Evolutionary conservation across 2,329 filamentous ascomycete genomes (phyloP).

Genomic region (Hypoxylon sp.): DNA sequence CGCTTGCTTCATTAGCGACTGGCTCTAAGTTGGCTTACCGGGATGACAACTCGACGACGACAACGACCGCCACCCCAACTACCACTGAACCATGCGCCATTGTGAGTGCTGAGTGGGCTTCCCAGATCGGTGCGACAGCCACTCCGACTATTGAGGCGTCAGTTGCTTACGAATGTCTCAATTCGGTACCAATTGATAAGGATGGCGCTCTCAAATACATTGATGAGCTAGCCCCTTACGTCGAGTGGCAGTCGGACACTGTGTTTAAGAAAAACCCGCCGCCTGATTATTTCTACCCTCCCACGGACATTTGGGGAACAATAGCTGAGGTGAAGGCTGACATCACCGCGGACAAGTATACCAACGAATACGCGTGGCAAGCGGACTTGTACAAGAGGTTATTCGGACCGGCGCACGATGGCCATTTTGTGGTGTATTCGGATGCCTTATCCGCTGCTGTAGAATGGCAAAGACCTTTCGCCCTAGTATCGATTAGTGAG

Average conservation of each 20-base stretch:
- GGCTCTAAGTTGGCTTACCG: slow-evolving; percentile 16
- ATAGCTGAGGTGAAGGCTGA: slow-evolving; percentile 55
- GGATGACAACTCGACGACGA: slow-evolving; percentile 34
- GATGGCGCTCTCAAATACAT: slow-evolving; percentile 58
- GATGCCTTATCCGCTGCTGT: slow-evolving; percentile 59
- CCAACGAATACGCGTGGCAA: slow-evolving; percentile 61
- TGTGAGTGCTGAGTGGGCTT: slow-evolving; percentile 53
- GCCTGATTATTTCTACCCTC: slow-evolving; percentile 57
- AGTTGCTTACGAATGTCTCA: slow-evolving; percentile 60
- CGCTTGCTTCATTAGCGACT: slow-evolving; percentile 34
- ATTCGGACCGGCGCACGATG: slow-evolving; percentile 59
- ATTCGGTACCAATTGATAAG: slow-evolving; percentile 60
- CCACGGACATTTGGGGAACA: slow-evolving; percentile 58
- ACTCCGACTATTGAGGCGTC: slow-evolving; percentile 57
- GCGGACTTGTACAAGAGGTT: slow-evolving; percentile 58
- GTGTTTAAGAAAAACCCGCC: slow-evolving; percentile 59
- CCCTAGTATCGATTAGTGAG: slow-evolving; percentile 53
- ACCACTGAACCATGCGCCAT: slow-evolving; percentile 51
- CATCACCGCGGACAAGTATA: slow-evolving; percentile 55
- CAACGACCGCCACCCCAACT: slow-evolving; percentile 38
- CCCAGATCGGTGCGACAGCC: slow-evolving; percentile 50
- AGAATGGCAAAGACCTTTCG: slow-evolving; percentile 54
- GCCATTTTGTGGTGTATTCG: slow-evolving; percentile 60
- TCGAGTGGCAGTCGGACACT: slow-evolving; percentile 60
- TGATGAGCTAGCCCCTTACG: slow-evolving; percentile 58